These are phyloP conservation scores for Macadamia integrifolia DNA, from an alignment of 164 flowering plant genomes.

Conservation along the genomic window DNA sequence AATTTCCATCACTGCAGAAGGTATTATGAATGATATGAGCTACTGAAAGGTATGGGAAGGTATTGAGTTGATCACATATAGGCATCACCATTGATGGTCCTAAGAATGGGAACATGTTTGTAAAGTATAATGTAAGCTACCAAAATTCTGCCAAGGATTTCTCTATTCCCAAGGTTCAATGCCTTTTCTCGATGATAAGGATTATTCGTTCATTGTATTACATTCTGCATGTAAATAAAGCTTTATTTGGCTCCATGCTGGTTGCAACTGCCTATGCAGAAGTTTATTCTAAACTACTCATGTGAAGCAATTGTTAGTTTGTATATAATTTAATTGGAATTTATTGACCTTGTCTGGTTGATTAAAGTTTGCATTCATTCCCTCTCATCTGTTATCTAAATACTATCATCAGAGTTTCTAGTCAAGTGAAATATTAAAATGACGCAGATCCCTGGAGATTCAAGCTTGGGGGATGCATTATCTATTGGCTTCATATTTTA, in stretches of 20 bases:
- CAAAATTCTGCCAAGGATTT: conserved; percentile 10
- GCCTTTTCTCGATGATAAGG: conserved; percentile 12
- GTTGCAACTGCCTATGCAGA: conserved; percentile 1
- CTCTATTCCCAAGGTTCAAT: conserved; percentile 10
- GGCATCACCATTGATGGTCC: neutral
- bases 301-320: conserved; percentile 9
- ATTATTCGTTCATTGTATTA: conserved; percentile 7
- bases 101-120: conserved; percentile 10
- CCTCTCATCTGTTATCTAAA: neutral
- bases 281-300: neutral
- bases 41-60: neutral
- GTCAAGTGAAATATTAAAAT: neutral
- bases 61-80: conserved; percentile 2
- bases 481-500: neutral
- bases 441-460: neutral
- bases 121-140: conserved; percentile 19
- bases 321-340: neutral
- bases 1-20: conserved; percentile 10
- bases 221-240: conserved; percentile 9
- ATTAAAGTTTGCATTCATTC: neutral
- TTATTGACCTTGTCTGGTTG: neutral
- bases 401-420: neutral
- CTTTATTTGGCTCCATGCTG: conserved; percentile 8
- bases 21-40: conserved; percentile 12
- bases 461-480: neutral